Conservation (phyloP, 805 yeast genomes). For the Grigorovia humatica region DNA sequence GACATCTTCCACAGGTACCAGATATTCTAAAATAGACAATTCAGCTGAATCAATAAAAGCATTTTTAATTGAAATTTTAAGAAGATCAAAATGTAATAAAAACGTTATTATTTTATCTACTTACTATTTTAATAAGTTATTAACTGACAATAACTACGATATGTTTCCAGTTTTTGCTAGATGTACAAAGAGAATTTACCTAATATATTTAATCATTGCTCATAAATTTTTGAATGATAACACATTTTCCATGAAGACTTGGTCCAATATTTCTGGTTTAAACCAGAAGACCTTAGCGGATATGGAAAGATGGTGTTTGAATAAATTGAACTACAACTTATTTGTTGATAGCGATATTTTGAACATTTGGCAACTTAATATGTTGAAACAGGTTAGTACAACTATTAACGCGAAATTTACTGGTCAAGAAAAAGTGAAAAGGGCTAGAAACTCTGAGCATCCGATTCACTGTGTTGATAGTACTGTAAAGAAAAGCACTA, state of each 20-base stretch:
- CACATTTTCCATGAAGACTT: slow-evolving; percentile 20
- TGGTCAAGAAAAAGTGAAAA: not conserved
- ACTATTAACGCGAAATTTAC: slow-evolving; percentile 45
- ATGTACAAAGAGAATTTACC: slow-evolving; percentile 19
- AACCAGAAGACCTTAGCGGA: slow-evolving; percentile 9
- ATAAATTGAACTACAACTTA: slow-evolving; percentile 12
- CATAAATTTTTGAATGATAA: slow-evolving; percentile 22
- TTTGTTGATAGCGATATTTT: slow-evolving; percentile 1
- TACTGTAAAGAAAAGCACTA: not conserved
- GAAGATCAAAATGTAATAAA: slow-evolving; percentile 18
- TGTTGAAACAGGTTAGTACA: slow-evolving; percentile 42
- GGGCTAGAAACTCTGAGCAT: not conserved
- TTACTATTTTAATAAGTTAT: slow-evolving; percentile 11
- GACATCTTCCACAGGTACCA: slow-evolving; percentile 5
- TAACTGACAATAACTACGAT: not conserved
- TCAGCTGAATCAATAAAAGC: slow-evolving; percentile 5
- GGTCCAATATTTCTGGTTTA: slow-evolving; percentile 21
- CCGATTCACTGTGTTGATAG: not conserved
- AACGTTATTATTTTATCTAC: slow-evolving; percentile 12
- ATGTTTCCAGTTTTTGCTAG: slow-evolving; percentile 16
- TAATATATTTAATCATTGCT: slow-evolving; percentile 16
- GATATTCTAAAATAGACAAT: slow-evolving; percentile 13
- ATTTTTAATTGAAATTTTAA: slow-evolving; percentile 16
- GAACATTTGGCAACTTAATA: slow-evolving; percentile 1
- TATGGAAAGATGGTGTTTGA: slow-evolving; percentile 23